Evolutionary conservation across 1,284 basidiomycete species (phyloP), one percentile per base, ranked within the genome.

Genomic region (Albatrellus sp.): DNA sequence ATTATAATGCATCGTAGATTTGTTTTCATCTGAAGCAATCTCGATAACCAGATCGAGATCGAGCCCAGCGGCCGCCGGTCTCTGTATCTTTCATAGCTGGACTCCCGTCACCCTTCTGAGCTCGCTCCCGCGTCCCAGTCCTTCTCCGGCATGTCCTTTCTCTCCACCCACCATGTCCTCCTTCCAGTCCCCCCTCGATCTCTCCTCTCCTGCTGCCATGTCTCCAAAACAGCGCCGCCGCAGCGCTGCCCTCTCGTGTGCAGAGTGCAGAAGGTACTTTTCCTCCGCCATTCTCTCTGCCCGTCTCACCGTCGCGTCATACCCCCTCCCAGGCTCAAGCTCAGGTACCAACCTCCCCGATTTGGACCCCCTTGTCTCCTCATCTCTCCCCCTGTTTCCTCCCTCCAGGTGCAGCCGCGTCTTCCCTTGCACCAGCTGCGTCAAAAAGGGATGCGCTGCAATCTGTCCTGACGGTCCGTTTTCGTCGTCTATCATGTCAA

Each of bases 341-440:
- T 80, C 51, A 77, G 75, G 77, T 78, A 57, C 52, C 67, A 3
- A 24, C 24, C 24, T 24, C 24, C 7, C 3, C 7, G 24, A 24
- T 7, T 61, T 42, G 49, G 54, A 43, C 44, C 46, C 45, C 49
- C 48, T 40, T 33, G 40, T 29, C 28, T 28, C 20, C 24, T 46
- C 29, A 33, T 40, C 40, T 29, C 40, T 24, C 24, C 48, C 24
- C 36, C 47, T 42, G 46, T 45, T 47, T 32, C 46, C 38, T 44
- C 40, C 29, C 32, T 48, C 7, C 50, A 79, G 75, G 56, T 80
- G 77, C 51, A 76, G 70, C 52, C 72, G 77, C 48, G 64, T 71
- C 43, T 80, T 80, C 61, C 77, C 77, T 42, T 79, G 76, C 52
- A 73, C 73, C 37, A 78, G 77, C 53, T 80, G 77, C 52, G 74